These are phyloP conservation scores for Takashimella tepidaria DNA, from an alignment of 1,284 basidiomycete species.

Conservation along the genomic window DNA sequence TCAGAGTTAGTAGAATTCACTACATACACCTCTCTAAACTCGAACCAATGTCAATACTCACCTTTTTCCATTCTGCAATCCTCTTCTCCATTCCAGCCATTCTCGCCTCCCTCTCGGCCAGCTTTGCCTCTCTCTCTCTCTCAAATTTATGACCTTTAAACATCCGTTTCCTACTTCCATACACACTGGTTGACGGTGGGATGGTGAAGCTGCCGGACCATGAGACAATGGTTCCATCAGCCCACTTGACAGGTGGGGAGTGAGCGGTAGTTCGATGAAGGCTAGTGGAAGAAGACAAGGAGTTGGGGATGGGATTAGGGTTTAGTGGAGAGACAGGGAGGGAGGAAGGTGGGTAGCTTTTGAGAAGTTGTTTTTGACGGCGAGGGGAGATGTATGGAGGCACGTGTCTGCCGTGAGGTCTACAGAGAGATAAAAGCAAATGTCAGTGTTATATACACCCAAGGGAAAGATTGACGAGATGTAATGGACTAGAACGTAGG, in stretches of 20 bases:
- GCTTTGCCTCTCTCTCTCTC: conserved; percentile 23
- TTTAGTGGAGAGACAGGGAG: conserved; percentile 32
- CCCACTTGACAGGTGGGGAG: conserved; percentile 12
- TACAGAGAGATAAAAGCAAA: background rate
- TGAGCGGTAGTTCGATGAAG: too few species aligned
- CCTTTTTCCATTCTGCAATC: conserved; percentile 42
- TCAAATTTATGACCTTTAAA: conserved; percentile 46
- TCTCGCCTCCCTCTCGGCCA: conserved; percentile 31
- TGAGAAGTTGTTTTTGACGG: conserved; percentile 31
- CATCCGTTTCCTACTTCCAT: conserved; percentile 27
- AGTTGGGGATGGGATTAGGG: too few species aligned
- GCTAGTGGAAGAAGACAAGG: too few species aligned
- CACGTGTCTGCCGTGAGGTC: conserved; percentile 1
- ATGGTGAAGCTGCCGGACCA: conserved; percentile 16
- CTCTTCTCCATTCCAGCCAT: conserved; percentile 43
- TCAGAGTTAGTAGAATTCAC: background rate
- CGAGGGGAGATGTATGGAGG: conserved; percentile 22
- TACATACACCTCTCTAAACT: background rate
- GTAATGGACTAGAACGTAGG: background rate
- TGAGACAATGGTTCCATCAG: conserved; percentile 17
- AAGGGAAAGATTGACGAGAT: background rate
- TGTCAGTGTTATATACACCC: too few species aligned
- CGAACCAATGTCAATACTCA: conserved; percentile 16
- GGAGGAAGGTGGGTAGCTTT: conserved; percentile 18
- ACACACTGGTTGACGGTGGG: conserved; percentile 19